Conservation (phyloP, 805 yeast genomes). For the Metschnikowia noctiluminum region DNA sequence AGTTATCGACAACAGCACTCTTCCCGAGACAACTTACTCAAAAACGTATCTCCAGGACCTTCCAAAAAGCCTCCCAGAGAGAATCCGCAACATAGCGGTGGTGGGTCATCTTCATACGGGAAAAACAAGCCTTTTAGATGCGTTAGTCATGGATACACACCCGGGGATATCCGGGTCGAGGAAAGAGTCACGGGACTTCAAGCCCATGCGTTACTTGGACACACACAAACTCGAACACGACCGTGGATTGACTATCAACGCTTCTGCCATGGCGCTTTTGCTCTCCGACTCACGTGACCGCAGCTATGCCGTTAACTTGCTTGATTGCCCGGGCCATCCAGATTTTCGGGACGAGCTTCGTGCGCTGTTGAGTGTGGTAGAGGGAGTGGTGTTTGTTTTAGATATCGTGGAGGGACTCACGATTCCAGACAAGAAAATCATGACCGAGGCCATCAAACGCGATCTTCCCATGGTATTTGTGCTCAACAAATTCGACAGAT, state of each 20-base stretch:
- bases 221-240: constrained; percentile 64
- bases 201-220: constrained; percentile 65
- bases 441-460: constrained; percentile 50
- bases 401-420: constrained; percentile 85
- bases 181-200: constrained; percentile 34
- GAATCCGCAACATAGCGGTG: constrained; percentile 69
- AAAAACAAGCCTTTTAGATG: constrained; percentile 74
- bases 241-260: constrained; percentile 65
- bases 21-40: constrained; percentile 62
- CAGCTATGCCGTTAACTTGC: constrained; percentile 57
- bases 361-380: constrained; percentile 55
- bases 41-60: constrained; percentile 57
- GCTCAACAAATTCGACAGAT: constrained; percentile 79
- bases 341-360: constrained; percentile 77
- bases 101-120: constrained; percentile 86
- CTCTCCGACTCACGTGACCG: constrained; percentile 48
- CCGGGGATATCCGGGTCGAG: constrained; percentile 22
- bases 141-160: constrained; percentile 67
- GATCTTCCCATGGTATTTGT: constrained; percentile 56
- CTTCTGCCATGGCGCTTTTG: constrained; percentile 60
- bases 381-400: constrained; percentile 66
- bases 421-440: constrained; percentile 45
- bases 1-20: constrained; percentile 18
- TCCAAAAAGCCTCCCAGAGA: constrained; percentile 50
- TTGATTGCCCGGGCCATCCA: constrained; percentile 92